Conservation (phyloP, 305 asterid species). For the Fraxinus sp. region DNA sequence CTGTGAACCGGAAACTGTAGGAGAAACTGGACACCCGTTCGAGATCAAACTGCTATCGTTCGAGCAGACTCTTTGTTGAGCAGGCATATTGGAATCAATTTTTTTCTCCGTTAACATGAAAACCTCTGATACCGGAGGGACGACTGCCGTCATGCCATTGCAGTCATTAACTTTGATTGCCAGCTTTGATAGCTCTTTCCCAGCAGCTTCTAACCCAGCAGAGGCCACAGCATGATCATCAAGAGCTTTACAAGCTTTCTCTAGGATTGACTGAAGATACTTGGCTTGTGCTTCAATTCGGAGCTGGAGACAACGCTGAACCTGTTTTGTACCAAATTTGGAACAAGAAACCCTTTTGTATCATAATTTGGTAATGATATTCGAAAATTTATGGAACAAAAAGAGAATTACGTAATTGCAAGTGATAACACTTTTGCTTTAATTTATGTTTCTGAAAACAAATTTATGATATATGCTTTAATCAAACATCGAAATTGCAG, state of each 20-base stretch:
- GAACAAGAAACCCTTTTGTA: not conserved
- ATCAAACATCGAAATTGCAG: too few relatives aligned
- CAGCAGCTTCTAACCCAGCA: conserved; percentile 56
- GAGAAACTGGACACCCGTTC: conserved; percentile 37
- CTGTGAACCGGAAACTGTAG: conserved; percentile 39
- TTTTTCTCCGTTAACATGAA: conserved; percentile 26
- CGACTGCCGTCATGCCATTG: conserved; percentile 28
- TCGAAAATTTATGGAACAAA: not conserved
- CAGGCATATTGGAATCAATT: conserved; percentile 34
- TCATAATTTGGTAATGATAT: not conserved
- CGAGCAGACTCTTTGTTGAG: conserved; percentile 56
- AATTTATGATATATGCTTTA: too few relatives aligned
- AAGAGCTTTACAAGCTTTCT: conserved; percentile 75
- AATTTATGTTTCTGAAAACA: too few relatives aligned
- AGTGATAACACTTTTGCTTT: too few relatives aligned
- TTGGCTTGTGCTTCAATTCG: conserved; percentile 89
- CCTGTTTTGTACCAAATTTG: conserved; percentile 41
- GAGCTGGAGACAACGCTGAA: conserved; percentile 76
- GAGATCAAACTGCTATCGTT: not conserved
- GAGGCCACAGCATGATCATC: conserved; percentile 44
- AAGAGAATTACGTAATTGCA: not conserved
- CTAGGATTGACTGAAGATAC: conserved; percentile 75
- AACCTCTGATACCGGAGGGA: conserved; percentile 35
- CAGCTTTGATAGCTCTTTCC: conserved; percentile 64
- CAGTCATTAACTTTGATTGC: conserved; percentile 64